phyloP scores from a whole-genome alignment of 2,329 filamentous ascomycete species.

The Knufia petricola region DNA sequence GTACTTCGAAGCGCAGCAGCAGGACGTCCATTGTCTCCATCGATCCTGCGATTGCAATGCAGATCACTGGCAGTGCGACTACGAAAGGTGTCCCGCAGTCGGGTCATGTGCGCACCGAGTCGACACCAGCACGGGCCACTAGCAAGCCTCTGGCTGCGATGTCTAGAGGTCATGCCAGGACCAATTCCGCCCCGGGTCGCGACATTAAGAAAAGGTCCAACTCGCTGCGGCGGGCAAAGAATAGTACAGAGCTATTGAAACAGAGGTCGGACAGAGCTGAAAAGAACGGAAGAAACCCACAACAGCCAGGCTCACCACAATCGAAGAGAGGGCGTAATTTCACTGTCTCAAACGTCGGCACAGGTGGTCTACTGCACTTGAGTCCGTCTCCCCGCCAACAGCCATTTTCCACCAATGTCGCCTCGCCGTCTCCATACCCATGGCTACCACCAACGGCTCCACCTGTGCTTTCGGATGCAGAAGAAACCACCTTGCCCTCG shows the following conservation, averaged over 20 bases:
- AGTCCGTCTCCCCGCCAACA: slow-evolving; percentile 49
- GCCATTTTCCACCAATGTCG: slow-evolving; percentile 27
- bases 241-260: slow-evolving; percentile 43
- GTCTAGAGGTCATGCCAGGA: slow-evolving; percentile 18
- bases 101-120: slow-evolving; percentile 17
- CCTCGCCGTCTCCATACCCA: slow-evolving; percentile 48
- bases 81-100: slow-evolving; percentile 9
- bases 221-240: slow-evolving; percentile 36
- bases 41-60: slow-evolving; percentile 22
- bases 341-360: slow-evolving; percentile 70
- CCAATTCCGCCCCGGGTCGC: slow-evolving; percentile 20
- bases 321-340: slow-evolving; percentile 62
- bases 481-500: slow-evolving; percentile 22
- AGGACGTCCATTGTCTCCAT: slow-evolving; percentile 21
- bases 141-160: slow-evolving; percentile 13
- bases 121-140: slow-evolving; percentile 18
- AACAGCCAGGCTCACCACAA: slow-evolving; percentile 52
- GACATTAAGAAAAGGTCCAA: slow-evolving; percentile 27
- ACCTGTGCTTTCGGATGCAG: slow-evolving; percentile 17
- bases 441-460: slow-evolving; percentile 49
- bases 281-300: slow-evolving; percentile 49
- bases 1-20: slow-evolving; percentile 17
- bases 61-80: slow-evolving; percentile 20
- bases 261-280: slow-evolving; percentile 32
- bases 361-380: slow-evolving; percentile 72